A percentile compares a stretch with the other conserved stretches of the same genome.
Evolutionary conservation across 495 filamentous ascomycete species (phyloP).

Genomic region (Penicillium salamii): DNA sequence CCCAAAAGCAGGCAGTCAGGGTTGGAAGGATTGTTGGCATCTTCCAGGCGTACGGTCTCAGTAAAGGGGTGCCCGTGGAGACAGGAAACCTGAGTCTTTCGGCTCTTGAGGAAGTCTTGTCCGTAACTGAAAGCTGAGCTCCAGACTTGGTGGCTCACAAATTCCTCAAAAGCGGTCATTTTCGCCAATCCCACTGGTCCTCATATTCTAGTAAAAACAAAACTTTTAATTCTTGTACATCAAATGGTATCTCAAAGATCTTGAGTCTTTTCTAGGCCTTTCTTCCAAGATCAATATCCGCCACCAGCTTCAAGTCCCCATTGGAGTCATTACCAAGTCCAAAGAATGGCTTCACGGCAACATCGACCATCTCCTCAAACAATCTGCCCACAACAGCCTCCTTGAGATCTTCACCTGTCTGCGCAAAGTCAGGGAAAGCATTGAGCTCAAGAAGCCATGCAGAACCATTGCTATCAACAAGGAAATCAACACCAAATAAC

Average conservation of each 20-base stretch:
- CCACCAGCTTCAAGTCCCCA: conserved; percentile 49
- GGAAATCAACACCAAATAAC: conserved; percentile 86
- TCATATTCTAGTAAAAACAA: no score
- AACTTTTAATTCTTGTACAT: conserved; percentile 3
- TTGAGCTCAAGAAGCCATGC: conserved; percentile 90
- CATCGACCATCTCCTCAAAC: conserved; percentile 67
- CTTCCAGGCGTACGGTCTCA: no score
- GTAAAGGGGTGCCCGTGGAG: no score
- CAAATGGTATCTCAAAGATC: conserved; percentile 4
- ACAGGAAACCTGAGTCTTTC: no score
- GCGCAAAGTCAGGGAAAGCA: conserved; percentile 90
- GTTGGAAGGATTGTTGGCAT: no score
- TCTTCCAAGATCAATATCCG: conserved; percentile 63
- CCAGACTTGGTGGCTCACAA: no score
- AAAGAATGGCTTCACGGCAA: conserved; percentile 65
- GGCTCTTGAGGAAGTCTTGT: no score
- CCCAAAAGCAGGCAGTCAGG: no score
- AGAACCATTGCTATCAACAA: conserved; percentile 63
- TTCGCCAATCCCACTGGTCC: no score
- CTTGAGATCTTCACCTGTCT: conserved; percentile 75
- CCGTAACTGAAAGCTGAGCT: no score
- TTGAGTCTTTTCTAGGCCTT: conserved; percentile 13
- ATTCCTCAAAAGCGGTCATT: no score
- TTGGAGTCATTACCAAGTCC: conserved; percentile 26
- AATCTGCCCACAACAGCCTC: conserved; percentile 65